Conservation (phyloP, 139 green algal genomes). For the Limnomonas spitsbergensis region DNA sequence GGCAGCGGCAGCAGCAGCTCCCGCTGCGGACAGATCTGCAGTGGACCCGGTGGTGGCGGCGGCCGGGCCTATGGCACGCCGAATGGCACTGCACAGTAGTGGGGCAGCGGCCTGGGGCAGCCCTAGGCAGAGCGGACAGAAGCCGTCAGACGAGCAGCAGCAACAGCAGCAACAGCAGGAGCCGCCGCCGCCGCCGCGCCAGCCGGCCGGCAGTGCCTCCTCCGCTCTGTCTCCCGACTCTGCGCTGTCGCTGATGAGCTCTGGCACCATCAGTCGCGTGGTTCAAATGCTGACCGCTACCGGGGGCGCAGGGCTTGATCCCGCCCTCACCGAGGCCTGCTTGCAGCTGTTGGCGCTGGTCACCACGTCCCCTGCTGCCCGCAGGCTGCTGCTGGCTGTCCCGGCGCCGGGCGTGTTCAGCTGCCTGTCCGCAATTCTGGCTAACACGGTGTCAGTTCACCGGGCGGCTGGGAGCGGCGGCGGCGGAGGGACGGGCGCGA, state of each 20-base stretch:
- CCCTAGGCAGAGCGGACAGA: neutral
- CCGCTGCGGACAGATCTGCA: neutral
- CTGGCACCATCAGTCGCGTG: neutral
- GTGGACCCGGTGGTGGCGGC: no score
- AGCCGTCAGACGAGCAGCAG: neutral
- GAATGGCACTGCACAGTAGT: neutral
- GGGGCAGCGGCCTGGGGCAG: no score
- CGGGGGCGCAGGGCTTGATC: neutral
- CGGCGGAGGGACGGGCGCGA: no score
- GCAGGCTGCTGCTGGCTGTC: neutral
- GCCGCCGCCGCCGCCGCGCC: no score
- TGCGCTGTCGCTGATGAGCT: neutral
- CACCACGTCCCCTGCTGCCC: neutral
- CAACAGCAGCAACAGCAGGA: no score
- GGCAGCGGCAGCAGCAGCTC: neutral
- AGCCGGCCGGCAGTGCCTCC: neutral
- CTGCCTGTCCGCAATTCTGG: neutral
- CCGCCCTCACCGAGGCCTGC: neutral
- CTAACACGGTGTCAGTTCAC: neutral
- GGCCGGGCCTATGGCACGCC: neutral
- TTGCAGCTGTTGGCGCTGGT: neutral
- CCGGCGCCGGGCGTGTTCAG: neutral
- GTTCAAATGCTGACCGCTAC: neutral
- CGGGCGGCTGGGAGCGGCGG: no score
- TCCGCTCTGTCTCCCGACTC: no score